phyloP scores from a whole-genome alignment of 2,329 filamentous ascomycete species.

The Colletotrichum agaves region DNA sequence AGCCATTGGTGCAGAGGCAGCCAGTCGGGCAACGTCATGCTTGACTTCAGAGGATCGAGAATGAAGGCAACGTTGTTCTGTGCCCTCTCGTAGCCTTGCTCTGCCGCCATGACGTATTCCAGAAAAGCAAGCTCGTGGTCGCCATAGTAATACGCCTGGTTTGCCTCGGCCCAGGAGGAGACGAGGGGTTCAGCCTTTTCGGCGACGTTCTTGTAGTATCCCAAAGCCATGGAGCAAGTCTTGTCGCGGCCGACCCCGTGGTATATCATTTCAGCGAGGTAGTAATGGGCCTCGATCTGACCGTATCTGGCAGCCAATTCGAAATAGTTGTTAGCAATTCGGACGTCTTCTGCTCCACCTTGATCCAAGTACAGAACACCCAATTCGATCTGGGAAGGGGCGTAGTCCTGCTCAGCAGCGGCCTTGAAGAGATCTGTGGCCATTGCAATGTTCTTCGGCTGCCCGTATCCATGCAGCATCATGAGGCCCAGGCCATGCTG shows the following conservation, averaged over 20 bases:
- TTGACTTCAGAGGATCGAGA: conserved; percentile 77
- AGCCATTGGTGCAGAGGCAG: conserved; percentile 37
- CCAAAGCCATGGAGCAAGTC: conserved; percentile 79
- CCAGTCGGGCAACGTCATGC: conserved; percentile 62
- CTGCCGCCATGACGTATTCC: conserved; percentile 85
- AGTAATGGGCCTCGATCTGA: conserved; percentile 91
- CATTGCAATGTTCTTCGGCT: conserved; percentile 72
- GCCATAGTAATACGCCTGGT: conserved; percentile 81
- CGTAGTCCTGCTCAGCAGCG: conserved; percentile 84
- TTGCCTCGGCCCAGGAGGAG: conserved; percentile 85
- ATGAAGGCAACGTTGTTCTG: conserved; percentile 92
- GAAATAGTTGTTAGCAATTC: conserved; percentile 84
- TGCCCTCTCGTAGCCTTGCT: conserved; percentile 89
- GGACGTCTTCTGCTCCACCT: conserved; percentile 75
- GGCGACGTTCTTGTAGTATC: conserved; percentile 84
- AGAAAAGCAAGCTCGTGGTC: conserved; percentile 84
- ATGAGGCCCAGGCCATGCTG: conserved; percentile 88
- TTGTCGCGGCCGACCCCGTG: conserved; percentile 83
- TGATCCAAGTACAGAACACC: conserved; percentile 89
- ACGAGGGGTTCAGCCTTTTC: conserved; percentile 78
- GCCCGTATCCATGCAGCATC: conserved; percentile 81
- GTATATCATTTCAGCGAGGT: conserved; percentile 87
- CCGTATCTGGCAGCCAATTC: conserved; percentile 85
- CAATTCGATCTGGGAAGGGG: conserved; percentile 83
- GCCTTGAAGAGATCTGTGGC: conserved; percentile 82